A percentile compares a stretch with the other conserved stretches of the same genome.
Conservation (phyloP, 352 stramenopile genomes). For the Phytophthora brassicae region DNA sequence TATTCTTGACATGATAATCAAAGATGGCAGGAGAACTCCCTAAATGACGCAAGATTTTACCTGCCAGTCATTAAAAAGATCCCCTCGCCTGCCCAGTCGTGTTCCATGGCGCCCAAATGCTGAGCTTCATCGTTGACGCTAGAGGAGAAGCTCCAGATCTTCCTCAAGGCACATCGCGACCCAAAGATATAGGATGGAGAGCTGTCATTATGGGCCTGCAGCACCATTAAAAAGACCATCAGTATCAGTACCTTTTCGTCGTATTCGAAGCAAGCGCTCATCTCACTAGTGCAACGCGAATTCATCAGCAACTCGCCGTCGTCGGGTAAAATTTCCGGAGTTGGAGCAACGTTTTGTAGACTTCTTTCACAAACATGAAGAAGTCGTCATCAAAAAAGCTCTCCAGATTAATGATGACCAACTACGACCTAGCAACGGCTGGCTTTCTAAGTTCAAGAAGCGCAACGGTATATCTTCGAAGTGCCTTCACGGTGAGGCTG, state of each 20-base stretch:
- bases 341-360: neutral
- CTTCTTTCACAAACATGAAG: conserved; percentile 6
- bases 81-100: no score
- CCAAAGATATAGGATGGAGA: no score
- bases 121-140: no score
- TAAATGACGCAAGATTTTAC: conserved; percentile 1
- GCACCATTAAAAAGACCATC: no score
- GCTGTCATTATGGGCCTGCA: no score
- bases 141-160: no score
- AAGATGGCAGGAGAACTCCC: neutral
- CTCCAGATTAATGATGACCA: conserved; percentile 4
- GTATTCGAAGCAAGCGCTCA: no score
- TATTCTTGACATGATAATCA: conserved; percentile 2
- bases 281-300: neutral
- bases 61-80: no score
- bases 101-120: no score
- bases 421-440: conserved; percentile 13
- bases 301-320: neutral
- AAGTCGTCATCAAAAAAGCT: conserved; percentile 2
- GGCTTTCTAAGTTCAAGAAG: conserved; percentile 15
- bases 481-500: neutral
- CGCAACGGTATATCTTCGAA: conserved; percentile 9
- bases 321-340: neutral
- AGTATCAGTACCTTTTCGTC: no score
- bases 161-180: no score